These are phyloP conservation scores for Cyclotella cryptica DNA, from an alignment of 108 stramenopile species.

Conservation along the genomic window DNA sequence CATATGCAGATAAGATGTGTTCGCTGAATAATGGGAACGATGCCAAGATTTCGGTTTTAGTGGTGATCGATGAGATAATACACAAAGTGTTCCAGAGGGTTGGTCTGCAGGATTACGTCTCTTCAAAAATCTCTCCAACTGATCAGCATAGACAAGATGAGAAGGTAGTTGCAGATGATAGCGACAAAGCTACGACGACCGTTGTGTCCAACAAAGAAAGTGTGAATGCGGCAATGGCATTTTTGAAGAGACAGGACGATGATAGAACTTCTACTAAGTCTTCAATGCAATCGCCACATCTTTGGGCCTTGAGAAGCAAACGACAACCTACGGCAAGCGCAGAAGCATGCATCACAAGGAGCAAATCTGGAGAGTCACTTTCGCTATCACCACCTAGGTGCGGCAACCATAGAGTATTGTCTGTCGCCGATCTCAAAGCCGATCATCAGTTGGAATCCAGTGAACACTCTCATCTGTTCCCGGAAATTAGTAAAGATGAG, in stretches of 20 bases:
- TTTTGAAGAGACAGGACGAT: slow-evolving; percentile 1
- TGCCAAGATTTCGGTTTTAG: too few relatives aligned
- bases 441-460: slow-evolving; percentile 18
- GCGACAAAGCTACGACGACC: slow-evolving; percentile 35
- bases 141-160: slow-evolving; percentile 12
- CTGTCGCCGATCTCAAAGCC: neutral
- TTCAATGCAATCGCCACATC: too few relatives aligned
- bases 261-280: neutral
- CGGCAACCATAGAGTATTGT: slow-evolving; percentile 1
- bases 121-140: neutral
- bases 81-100: too few relatives aligned
- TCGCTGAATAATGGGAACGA: neutral
- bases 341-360: too few relatives aligned
- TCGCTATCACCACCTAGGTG: neutral
- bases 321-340: too few relatives aligned
- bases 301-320: too few relatives aligned
- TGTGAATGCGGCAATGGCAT: slow-evolving; percentile 26
- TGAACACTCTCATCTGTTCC: slow-evolving; percentile 16
- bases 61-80: too few relatives aligned
- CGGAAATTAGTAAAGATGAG: slow-evolving; percentile 21
- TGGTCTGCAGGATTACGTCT: neutral
- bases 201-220: slow-evolving; percentile 30
- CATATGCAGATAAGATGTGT: neutral
- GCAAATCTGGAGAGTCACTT: too few relatives aligned
- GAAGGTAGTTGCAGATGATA: slow-evolving; percentile 1